Percentiles rank a stretch among this genome's conserved stretches.
Evolutionary conservation across 768 basidiomycete species (phyloP).

Genomic region (Omphalotus guepiniiformis): DNA sequence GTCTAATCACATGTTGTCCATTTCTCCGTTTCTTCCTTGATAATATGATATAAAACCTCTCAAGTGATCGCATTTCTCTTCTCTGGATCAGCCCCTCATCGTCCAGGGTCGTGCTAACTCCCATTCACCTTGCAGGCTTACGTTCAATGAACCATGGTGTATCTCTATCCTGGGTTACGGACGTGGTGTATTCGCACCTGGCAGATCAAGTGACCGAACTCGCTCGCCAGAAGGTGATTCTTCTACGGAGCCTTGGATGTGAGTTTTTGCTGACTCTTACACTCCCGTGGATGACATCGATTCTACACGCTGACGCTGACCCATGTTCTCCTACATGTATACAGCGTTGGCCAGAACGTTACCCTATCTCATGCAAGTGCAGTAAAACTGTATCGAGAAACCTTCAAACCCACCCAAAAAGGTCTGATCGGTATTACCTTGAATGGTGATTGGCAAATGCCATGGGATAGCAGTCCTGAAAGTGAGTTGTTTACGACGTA

Average conservation of each 20-base stretch:
- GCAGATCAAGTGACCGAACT: conserved; percentile 59
- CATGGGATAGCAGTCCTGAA: conserved; percentile 63
- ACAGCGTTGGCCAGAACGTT: conserved; percentile 63
- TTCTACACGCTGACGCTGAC: no score
- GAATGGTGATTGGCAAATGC: conserved; percentile 73
- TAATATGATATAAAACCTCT: no score
- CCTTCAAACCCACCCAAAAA: conserved; percentile 58
- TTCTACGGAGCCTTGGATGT: conserved; percentile 69
- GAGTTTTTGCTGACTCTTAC: conserved; percentile 19
- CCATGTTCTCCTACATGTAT: conserved; percentile 10
- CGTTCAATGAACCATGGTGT: conserved; percentile 76
- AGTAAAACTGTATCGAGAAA: conserved; percentile 60
- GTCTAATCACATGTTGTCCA: no score
- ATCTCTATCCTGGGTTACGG: conserved; percentile 68
- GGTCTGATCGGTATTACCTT: conserved; percentile 78
- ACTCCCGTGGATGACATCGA: no score
- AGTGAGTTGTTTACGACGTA: conserved; percentile 40
- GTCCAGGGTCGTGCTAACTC: no score
- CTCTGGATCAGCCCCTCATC: no score
- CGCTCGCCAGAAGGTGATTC: conserved; percentile 60
- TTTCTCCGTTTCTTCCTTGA: no score
- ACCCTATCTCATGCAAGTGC: conserved; percentile 69
- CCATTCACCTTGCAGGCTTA: conserved; percentile 42
- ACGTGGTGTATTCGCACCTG: conserved; percentile 67
- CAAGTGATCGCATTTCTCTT: no score